Percentiles rank a stretch among this genome's conserved stretches.
Conservation (phyloP, 306 rosid species). For the Fragaria iinumae region DNA sequence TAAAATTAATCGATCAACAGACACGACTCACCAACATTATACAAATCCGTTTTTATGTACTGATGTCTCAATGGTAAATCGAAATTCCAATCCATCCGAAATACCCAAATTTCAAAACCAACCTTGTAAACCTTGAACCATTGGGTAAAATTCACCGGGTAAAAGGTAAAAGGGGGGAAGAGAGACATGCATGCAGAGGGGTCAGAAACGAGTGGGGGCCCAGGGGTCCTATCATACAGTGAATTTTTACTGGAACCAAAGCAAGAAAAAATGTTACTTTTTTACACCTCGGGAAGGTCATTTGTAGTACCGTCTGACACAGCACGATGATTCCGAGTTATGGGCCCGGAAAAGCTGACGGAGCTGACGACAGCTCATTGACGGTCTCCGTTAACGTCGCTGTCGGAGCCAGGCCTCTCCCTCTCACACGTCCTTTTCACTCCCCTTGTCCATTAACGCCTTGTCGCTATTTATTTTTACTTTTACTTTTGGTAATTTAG, state of each 20-base stretch:
- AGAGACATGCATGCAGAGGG: conserved; percentile 5
- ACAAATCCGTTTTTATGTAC: too few species aligned
- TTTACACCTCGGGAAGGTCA: conserved; percentile 57
- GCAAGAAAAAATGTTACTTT: neutral
- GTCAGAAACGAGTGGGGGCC: neutral
- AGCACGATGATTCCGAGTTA: conserved; percentile 6
- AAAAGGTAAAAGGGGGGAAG: too few species aligned
- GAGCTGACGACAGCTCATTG: conserved; percentile 20
- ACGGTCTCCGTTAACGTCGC: conserved; percentile 30
- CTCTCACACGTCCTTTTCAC: conserved; percentile 26
- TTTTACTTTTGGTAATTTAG: neutral
- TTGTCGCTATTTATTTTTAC: neutral
- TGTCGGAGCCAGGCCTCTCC: neutral
- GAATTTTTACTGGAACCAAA: neutral
- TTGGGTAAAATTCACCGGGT: neutral
- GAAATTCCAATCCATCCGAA: too few species aligned
- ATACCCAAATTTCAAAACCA: too few species aligned
- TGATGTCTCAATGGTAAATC: too few species aligned
- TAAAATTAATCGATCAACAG: too few species aligned
- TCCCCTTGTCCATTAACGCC: neutral
- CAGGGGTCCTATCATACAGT: neutral
- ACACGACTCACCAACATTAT: too few species aligned
- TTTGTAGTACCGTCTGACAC: conserved; percentile 31
- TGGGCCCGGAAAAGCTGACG: conserved; percentile 17
- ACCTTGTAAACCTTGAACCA: too few species aligned